Conservation (phyloP, 2,329 filamentous ascomycete species). For the Falciphora oryzae region DNA sequence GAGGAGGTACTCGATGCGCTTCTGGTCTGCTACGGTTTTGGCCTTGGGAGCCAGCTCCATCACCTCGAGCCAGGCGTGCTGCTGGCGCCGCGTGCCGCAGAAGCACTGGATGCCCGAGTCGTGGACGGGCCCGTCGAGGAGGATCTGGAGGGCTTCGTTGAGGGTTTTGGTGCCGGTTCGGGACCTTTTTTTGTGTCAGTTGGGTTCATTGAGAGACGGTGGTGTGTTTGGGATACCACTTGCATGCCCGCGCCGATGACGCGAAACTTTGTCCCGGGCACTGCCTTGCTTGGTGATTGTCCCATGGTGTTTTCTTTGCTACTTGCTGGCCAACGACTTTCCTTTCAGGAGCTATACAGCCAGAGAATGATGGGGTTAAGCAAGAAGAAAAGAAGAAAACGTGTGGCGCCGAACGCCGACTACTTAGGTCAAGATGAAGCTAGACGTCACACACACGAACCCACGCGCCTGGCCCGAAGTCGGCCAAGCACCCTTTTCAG, state of each 20-base stretch:
- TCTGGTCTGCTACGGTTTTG: constrained; percentile 24
- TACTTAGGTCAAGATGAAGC: background rate
- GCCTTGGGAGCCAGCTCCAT: constrained; percentile 27
- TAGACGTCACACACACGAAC: background rate
- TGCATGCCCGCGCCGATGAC: constrained; percentile 32
- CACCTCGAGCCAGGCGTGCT: constrained; percentile 21
- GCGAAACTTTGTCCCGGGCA: constrained; percentile 26
- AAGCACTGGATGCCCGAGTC: constrained; percentile 28
- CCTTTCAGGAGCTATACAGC: too few relatives aligned
- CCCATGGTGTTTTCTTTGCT: background rate
- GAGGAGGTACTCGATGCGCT: constrained; percentile 29
- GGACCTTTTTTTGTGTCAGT: constrained; percentile 20
- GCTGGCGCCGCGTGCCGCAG: constrained; percentile 14
- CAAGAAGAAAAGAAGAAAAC: background rate
- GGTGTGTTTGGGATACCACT: constrained; percentile 14
- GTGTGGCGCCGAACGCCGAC: too few relatives aligned
- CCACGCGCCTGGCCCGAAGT: background rate
- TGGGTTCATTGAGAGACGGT: background rate
- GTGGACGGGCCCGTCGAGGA: constrained; percentile 29
- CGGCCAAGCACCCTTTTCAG: background rate
- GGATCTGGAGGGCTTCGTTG: constrained; percentile 30
- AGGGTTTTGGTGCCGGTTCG: constrained; percentile 32
- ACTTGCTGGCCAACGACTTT: too few relatives aligned
- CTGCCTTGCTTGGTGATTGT: constrained; percentile 4
- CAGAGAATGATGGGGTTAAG: background rate